Conservation (phyloP, 768 basidiomycete species). For the Pleurotus tuber-regium region DNA sequence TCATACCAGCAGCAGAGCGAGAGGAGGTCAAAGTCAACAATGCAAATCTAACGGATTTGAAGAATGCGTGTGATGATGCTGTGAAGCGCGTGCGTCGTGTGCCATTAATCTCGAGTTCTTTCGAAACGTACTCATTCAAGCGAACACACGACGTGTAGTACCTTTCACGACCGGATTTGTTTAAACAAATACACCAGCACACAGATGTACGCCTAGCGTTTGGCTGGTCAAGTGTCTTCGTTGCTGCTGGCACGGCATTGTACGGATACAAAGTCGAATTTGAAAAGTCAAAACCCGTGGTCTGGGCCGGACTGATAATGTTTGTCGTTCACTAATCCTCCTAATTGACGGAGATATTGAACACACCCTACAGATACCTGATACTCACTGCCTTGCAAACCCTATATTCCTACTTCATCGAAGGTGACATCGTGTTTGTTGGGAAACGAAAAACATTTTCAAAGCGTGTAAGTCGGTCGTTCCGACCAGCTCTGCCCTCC, state of each 20-base stretch:
- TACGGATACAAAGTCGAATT: constrained; percentile 91
- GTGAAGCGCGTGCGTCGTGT: constrained; percentile 69
- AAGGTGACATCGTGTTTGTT: constrained; percentile 81
- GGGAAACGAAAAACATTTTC: constrained; percentile 90
- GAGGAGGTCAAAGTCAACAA: constrained; percentile 64
- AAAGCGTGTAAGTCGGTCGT: constrained; percentile 59
- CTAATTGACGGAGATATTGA: neutral
- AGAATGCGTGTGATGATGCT: constrained; percentile 82
- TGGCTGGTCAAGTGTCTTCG: constrained; percentile 83
- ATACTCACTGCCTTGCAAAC: constrained; percentile 70
- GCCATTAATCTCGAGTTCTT: constrained; percentile 3
- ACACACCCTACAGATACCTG: constrained; percentile 56
- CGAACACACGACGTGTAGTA: constrained; percentile 45
- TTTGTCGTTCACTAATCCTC: constrained; percentile 39
- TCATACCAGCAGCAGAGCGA: constrained; percentile 40
- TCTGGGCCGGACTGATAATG: constrained; percentile 78
- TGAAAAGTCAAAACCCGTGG: constrained; percentile 78
- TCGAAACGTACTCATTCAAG: neutral
- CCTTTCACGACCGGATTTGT: constrained; percentile 75
- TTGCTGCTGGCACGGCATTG: constrained; percentile 77
- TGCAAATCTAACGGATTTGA: constrained; percentile 54
- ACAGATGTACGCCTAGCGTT: constrained; percentile 85
- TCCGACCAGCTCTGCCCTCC: constrained; percentile 20
- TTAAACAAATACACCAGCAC: constrained; percentile 83
- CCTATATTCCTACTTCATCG: constrained; percentile 83